Evolutionary conservation across 148 eudicot genomes (phyloP).

Genomic region (Arbutus unedo): DNA sequence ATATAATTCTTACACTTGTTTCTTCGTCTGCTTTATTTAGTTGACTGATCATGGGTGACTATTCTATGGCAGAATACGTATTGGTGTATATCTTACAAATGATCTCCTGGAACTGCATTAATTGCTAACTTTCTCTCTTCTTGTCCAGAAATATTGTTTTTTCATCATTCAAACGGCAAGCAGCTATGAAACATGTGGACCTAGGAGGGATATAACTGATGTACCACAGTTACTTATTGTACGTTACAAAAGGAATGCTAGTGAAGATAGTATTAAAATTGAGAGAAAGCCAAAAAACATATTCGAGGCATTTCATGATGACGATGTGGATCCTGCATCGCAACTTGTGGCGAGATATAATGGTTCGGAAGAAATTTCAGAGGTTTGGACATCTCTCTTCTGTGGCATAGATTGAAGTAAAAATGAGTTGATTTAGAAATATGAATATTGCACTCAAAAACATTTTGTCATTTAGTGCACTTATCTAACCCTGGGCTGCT

Average conservation of each 20-base stretch:
- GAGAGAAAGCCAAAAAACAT: conserved; percentile 45
- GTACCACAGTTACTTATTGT: conserved; percentile 64
- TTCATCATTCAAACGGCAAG: conserved; percentile 69
- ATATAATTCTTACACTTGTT: not conserved
- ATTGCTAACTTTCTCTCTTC: conserved; percentile 6
- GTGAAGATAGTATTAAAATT: conserved; percentile 36
- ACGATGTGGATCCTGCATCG: conserved; percentile 77
- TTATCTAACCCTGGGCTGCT: conserved; percentile 9
- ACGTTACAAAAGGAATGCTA: conserved; percentile 76
- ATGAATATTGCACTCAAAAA: not conserved
- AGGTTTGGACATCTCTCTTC: conserved; percentile 41
- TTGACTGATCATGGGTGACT: not conserved
- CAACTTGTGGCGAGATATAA: conserved; percentile 81
- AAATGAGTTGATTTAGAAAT: not conserved
- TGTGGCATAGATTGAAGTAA: conserved; percentile 1
- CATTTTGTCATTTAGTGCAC: not conserved
- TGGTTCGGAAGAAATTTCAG: conserved; percentile 62
- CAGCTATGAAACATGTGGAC: conserved; percentile 83
- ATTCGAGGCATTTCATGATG: conserved; percentile 43
- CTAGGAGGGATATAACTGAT: conserved; percentile 65
- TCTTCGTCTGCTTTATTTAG: not conserved
- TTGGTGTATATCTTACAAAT: not conserved
- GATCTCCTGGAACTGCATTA: not conserved
- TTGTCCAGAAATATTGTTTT: conserved; percentile 64
- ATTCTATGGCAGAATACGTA: not conserved